Conservation (phyloP, 305 asterid genomes). For the Rubia balearica region DNA sequence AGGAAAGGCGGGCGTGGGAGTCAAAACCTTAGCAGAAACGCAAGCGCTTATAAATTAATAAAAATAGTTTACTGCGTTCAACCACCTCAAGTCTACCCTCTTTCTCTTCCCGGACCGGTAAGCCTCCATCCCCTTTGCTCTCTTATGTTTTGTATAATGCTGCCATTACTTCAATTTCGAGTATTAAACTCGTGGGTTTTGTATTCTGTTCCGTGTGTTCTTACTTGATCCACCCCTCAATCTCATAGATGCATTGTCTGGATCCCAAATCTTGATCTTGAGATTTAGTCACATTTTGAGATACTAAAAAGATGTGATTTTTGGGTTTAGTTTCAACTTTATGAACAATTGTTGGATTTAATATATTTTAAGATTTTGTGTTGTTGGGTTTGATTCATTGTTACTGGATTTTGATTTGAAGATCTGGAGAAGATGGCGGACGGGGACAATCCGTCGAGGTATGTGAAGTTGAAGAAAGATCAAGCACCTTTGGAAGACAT, state of each 20-base stretch:
- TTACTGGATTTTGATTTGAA: background rate
- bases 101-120: background rate
- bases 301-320: background rate
- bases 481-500: conserved; percentile 75
- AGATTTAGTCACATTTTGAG: background rate
- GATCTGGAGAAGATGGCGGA: conserved; percentile 52
- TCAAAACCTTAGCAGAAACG: too few relatives aligned
- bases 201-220: background rate
- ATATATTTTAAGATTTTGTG: background rate
- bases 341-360: background rate
- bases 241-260: background rate
- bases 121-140: background rate
- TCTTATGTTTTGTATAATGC: background rate
- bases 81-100: too few relatives aligned
- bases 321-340: background rate
- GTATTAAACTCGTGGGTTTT: background rate
- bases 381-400: conserved; percentile 1
- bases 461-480: conserved; percentile 79
- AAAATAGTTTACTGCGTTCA: too few relatives aligned
- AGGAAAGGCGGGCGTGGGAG: too few relatives aligned
- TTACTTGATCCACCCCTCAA: background rate
- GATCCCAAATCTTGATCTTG: conserved; percentile 5
- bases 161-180: background rate
- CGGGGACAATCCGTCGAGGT: conserved; percentile 59
- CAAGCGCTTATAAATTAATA: too few relatives aligned